Conservation (phyloP, 225 moss, liverwort and hornwort species). For the Pseudisothecium myosuroides region DNA sequence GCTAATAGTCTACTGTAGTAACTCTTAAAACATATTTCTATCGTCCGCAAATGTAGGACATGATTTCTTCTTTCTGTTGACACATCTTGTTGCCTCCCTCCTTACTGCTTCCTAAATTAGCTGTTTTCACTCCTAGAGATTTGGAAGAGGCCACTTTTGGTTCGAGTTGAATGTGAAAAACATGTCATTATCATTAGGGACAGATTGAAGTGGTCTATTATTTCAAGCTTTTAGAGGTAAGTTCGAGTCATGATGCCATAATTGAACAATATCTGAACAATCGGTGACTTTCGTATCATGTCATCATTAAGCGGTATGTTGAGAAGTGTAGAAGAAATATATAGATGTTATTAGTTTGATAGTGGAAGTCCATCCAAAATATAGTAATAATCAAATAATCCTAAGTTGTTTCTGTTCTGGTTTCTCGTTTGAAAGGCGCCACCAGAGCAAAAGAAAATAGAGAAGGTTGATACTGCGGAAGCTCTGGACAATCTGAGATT, state of each 20-base stretch:
- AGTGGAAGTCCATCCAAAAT: not conserved
- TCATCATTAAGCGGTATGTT: not conserved
- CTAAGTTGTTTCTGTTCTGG: not conserved
- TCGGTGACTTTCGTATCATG: not conserved
- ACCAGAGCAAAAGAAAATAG: conserved; percentile 18
- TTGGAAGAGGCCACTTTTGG: not conserved
- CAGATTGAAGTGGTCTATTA: not conserved
- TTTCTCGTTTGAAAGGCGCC: conserved; percentile 5
- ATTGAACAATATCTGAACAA: not conserved
- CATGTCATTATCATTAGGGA: not conserved
- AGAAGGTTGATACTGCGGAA: conserved; percentile 29
- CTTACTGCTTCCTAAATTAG: not conserved
- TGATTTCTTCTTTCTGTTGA: not conserved
- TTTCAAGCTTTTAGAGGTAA: not conserved
- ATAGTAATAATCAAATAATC: not conserved
- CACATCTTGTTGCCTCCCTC: not conserved
- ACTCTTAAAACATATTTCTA: not conserved
- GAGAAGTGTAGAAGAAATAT: not conserved
- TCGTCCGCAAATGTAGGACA: not conserved
- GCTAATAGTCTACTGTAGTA: not conserved
- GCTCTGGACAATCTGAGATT: conserved; percentile 41
- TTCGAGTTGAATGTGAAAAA: not conserved
- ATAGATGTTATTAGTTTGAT: not conserved
- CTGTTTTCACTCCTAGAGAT: not conserved
- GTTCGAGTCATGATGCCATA: not conserved